Percentiles rank a stretch among this genome's conserved stretches.
Evolutionary conservation across 805 yeast species (phyloP).

Genomic region (Spathaspora gorwiae): DNA sequence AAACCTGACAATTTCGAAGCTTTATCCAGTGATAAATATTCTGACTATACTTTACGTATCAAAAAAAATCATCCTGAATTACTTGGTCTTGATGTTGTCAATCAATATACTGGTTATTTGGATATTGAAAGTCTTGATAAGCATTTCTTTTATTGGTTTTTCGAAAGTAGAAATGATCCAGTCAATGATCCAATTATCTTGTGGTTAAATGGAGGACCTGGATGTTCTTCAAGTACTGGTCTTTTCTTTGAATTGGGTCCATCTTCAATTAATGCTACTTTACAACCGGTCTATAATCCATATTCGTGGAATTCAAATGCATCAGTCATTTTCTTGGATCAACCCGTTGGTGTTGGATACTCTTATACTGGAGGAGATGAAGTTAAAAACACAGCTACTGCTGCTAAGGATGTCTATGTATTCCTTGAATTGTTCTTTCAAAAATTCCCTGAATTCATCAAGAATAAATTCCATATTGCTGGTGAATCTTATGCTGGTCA

Average conservation of each 20-base stretch:
- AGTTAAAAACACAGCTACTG: conserved; percentile 69
- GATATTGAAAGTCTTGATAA: conserved; percentile 42
- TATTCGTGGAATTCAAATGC: conserved; percentile 91
- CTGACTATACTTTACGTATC: conserved; percentile 25
- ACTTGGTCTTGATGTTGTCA: conserved; percentile 33
- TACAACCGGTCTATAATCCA: conserved; percentile 74
- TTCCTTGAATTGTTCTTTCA: conserved; percentile 80
- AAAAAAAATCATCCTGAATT: conserved; percentile 31
- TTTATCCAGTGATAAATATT: conserved; percentile 16
- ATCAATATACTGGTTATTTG: conserved; percentile 38
- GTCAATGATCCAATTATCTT: conserved; percentile 77
- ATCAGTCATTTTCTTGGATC: conserved; percentile 85
- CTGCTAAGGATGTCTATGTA: conserved; percentile 82
- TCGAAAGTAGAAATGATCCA: conserved; percentile 89
- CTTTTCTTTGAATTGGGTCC: conserved; percentile 91
- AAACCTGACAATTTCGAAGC: conserved; percentile 11
- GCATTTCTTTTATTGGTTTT: conserved; percentile 90
- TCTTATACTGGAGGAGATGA: conserved; percentile 64
- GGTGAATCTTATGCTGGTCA: conserved; percentile 96
- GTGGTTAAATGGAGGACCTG: conserved; percentile 97
- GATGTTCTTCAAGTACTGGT: conserved; percentile 90
- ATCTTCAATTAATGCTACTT: conserved; percentile 59
- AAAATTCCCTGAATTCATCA: conserved; percentile 66
- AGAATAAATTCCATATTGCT: conserved; percentile 72
- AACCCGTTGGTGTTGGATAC: conserved; percentile 90